These are phyloP conservation scores for Neophaeococcomyces aloes DNA, from an alignment of 2,329 filamentous ascomycete species.

Conservation along the genomic window DNA sequence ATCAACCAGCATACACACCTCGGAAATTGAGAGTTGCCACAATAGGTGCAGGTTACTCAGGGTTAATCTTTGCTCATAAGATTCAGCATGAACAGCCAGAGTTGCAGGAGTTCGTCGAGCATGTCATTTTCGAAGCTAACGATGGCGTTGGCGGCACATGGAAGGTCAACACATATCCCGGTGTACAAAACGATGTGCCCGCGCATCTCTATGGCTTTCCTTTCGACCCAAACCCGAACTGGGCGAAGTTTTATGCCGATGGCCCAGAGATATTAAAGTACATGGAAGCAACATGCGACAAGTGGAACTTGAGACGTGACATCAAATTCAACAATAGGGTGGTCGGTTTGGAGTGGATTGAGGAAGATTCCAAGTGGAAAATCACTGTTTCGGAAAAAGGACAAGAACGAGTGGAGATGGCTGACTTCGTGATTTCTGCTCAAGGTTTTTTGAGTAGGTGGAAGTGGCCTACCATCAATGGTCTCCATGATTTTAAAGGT, in stretches of 20 bases:
- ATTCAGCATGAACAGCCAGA: slow-evolving; percentile 28
- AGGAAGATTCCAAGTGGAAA: slow-evolving; percentile 28
- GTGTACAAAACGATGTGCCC: slow-evolving; percentile 51
- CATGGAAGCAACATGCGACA: slow-evolving; percentile 29
- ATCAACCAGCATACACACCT: slow-evolving; percentile 16
- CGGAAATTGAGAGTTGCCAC: slow-evolving; percentile 18
- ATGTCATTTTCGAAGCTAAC: slow-evolving; percentile 36
- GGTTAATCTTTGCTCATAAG: slow-evolving; percentile 32
- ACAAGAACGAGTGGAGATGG: slow-evolving; percentile 20
- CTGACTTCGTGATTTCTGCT: slow-evolving; percentile 30
- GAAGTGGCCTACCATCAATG: slow-evolving; percentile 26
- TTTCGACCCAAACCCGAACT: slow-evolving; percentile 35
- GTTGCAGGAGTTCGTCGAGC: slow-evolving; percentile 26
- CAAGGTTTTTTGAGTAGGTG: slow-evolving; percentile 21
- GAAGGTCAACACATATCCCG: slow-evolving; percentile 34
- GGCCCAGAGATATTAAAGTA: slow-evolving; percentile 36
- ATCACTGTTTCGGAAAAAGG: slow-evolving; percentile 26
- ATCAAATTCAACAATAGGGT: slow-evolving; percentile 30
- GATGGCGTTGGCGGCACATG: slow-evolving; percentile 32
- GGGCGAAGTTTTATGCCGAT: slow-evolving; percentile 32
- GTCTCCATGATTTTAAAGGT: slow-evolving; percentile 22
- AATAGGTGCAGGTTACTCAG: slow-evolving; percentile 25
- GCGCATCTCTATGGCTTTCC: slow-evolving; percentile 36
- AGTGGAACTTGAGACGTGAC: slow-evolving; percentile 31
- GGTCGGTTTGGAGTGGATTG: slow-evolving; percentile 30